Conservation (phyloP, 1,284 basidiomycete genomes). For the Vanrija humicola region DNA sequence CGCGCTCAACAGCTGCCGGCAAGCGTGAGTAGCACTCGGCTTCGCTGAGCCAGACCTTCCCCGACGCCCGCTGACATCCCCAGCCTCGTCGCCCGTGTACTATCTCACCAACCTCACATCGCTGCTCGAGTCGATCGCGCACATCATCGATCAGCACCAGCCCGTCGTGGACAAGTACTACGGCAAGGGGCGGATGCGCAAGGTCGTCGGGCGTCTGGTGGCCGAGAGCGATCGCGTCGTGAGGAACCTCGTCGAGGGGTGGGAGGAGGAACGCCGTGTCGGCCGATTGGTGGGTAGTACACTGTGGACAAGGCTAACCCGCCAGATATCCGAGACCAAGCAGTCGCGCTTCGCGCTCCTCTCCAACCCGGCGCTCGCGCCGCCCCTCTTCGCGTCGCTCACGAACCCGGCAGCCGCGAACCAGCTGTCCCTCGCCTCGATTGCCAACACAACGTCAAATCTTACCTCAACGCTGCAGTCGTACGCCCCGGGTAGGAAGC, state of each 20-base stretch:
- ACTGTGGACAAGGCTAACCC: too few relatives aligned
- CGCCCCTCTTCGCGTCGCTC: conserved; percentile 34
- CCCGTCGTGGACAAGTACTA: conserved; percentile 98
- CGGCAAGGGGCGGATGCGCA: conserved; percentile 76
- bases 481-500: conserved; percentile 41
- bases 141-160: conserved; percentile 95
- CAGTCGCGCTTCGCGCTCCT: conserved; percentile 43
- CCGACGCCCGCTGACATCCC: not conserved
- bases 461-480: conserved; percentile 49
- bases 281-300: conserved; percentile 25
- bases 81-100: conserved; percentile 83
- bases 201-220: conserved; percentile 71
- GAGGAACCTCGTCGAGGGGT: conserved; percentile 69
- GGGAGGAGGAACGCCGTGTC: conserved; percentile 77
- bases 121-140: conserved; percentile 89
- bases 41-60: not conserved
- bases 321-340: conserved; percentile 44
- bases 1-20: conserved; percentile 66
- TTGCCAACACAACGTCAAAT: conserved; percentile 45
- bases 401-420: conserved; percentile 14
- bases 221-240: conserved; percentile 84
- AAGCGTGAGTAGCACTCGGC: conserved; percentile 64
- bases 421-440: conserved; percentile 33
- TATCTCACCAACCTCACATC: conserved; percentile 81
- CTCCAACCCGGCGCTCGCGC: conserved; percentile 32